Evolutionary conservation across 345 rosid species (phyloP).

Genomic region (Populus simonii): DNA sequence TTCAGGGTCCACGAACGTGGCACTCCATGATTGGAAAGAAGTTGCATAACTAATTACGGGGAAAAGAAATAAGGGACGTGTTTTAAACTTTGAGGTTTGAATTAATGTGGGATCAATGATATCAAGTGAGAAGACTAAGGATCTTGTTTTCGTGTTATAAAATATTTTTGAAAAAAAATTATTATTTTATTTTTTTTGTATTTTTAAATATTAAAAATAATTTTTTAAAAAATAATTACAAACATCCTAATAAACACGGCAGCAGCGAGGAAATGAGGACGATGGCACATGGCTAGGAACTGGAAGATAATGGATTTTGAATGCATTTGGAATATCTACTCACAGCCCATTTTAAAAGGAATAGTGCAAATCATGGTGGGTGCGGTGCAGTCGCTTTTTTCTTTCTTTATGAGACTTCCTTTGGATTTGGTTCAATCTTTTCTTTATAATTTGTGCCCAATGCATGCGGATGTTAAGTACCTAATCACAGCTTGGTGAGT

Average conservation of each 20-base stretch:
- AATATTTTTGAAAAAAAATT: too few species aligned
- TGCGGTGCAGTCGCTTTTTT: not conserved
- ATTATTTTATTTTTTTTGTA: too few species aligned
- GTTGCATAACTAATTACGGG: not conserved
- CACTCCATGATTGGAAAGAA: not conserved
- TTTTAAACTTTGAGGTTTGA: not conserved
- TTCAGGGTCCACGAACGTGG: not conserved
- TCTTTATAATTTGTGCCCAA: not conserved
- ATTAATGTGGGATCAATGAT: not conserved
- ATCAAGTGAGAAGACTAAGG: not conserved
- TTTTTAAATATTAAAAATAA: too few species aligned
- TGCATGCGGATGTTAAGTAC: not conserved
- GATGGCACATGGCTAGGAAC: conserved; percentile 13
- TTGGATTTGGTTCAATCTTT: not conserved
- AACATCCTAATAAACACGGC: too few species aligned
- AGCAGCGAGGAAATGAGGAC: conserved; percentile 3
- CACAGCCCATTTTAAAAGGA: not conserved
- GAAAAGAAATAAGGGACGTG: not conserved
- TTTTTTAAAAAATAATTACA: fast-evolving
- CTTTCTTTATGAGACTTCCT: not conserved
- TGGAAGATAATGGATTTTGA: not conserved
- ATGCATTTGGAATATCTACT: conserved; percentile 7
- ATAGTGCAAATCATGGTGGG: too few species aligned
- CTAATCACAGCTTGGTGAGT: not conserved
- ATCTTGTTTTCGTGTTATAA: too few species aligned